A percentile compares a stretch with the other conserved stretches of the same genome.
Conservation (phyloP, 108 stramenopile species). For the Asterionellopsis glacialis region DNA sequence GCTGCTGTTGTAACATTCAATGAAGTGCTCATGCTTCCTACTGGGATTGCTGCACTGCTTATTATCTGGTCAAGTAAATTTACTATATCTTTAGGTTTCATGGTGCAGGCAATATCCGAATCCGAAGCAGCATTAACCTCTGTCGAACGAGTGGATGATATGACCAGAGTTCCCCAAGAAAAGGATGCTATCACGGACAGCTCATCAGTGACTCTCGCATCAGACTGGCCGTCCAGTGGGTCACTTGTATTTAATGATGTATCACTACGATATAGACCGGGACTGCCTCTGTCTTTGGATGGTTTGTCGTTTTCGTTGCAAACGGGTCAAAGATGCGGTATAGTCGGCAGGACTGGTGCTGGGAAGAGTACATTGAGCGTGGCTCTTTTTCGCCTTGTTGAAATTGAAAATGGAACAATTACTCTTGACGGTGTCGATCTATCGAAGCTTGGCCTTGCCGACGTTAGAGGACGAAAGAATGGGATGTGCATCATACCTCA, state of each 20-base stretch:
- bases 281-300: slow-evolving; percentile 76
- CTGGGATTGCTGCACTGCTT: slow-evolving; percentile 84
- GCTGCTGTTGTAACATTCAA: slow-evolving; percentile 55
- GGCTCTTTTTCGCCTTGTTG: slow-evolving; percentile 66
- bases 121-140: slow-evolving; percentile 85
- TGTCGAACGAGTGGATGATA: slow-evolving; percentile 74
- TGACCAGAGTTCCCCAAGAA: slow-evolving; percentile 32
- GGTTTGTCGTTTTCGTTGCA: slow-evolving; percentile 57
- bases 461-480: slow-evolving; percentile 36
- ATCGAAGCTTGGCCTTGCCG: slow-evolving; percentile 52
- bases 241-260: slow-evolving; percentile 52
- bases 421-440: slow-evolving; percentile 82
- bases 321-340: slow-evolving; percentile 42
- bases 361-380: slow-evolving; percentile 58
- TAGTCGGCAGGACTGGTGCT: slow-evolving; percentile 38
- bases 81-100: slow-evolving; percentile 89
- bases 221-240: slow-evolving; percentile 66
- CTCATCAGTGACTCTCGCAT: slow-evolving; percentile 18
- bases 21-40: slow-evolving; percentile 35
- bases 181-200: slow-evolving; percentile 37
- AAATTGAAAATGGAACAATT: slow-evolving; percentile 59
- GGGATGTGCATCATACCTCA: slow-evolving; percentile 90
- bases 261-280: slow-evolving; percentile 66
- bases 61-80: slow-evolving; percentile 85
- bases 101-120: slow-evolving; percentile 82